Evolutionary conservation across 768 basidiomycete species (phyloP), one percentile per base, ranked within the genome.

Genomic region (Trametes cubensis): DNA sequence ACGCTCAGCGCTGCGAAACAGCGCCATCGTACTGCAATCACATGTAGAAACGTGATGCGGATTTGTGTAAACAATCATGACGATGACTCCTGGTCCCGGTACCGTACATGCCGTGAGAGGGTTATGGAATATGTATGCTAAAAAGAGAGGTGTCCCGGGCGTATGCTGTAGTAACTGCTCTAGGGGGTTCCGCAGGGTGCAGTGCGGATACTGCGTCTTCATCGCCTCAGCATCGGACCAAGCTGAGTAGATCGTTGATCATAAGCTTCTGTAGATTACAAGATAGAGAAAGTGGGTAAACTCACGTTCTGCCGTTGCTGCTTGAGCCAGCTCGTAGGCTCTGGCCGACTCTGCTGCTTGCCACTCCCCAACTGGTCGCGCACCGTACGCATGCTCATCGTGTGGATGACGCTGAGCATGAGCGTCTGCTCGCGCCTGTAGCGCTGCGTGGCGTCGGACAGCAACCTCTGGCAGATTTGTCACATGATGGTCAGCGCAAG

Each of bases 391-490:
- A 90, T 86, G 13, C 92, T 90, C 45, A 85, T 75, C 42, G 79
- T 79, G 71, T 94, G 92, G 62, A 94, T 79, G 5, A 85, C 84
- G 58, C 87, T 83, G 21, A 93, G 76, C 87, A 97, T 90, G 59
- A 93, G 80, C 65, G 88, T 84, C 66, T 94, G 90, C 71, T 98
- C 94, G 52, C 81, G 78, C 50, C 82, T 81, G 71, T 93, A 92
- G 41, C 85, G 81, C 60, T 79, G 80, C 39, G 83, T 81, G 14
- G 73, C 57, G 28, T 92, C 88, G 48, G 74, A 69, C 65, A 81
- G 75, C 34, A 84, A 73, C 44, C 80, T 76, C 87, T 72, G 57
- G n/a, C n/a, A n/a, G n/a, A n/a, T n/a, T 34, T 30, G 42, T 18
- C 11, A n/a, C 17, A 44, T 44, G 6, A 34, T 11, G 6, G 34